Evolutionary conservation across 345 rosid genomes (phyloP).

Genomic region (Camelina hispida): DNA sequence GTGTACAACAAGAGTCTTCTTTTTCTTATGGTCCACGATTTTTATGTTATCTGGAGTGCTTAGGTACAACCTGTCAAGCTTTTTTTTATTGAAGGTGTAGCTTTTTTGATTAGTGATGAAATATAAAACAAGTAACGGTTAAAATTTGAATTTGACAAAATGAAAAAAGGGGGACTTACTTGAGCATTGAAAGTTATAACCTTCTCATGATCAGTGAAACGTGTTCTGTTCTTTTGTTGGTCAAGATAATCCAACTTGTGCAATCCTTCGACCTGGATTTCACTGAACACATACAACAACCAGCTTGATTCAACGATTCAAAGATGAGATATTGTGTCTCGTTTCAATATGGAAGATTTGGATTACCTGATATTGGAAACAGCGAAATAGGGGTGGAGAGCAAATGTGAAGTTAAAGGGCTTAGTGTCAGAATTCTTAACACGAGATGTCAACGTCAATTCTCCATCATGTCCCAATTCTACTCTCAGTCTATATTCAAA

Average conservation of each 20-base stretch:
- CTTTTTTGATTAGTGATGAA: neutral
- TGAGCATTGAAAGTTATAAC: conserved; percentile 82
- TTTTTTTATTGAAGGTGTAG: neutral
- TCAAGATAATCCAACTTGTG: conserved; percentile 86
- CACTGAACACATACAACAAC: conserved; percentile 51
- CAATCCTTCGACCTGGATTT: conserved; percentile 90
- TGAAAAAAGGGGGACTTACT: conserved; percentile 45
- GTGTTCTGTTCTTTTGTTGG: conserved; percentile 74
- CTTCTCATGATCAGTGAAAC: conserved; percentile 79
- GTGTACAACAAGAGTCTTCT: conserved; percentile 86
- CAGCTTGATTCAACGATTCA: neutral
- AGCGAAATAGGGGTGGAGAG: conserved; percentile 82
- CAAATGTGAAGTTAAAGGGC: conserved; percentile 79
- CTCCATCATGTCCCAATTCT: conserved; percentile 70
- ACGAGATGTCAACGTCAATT: conserved; percentile 78
- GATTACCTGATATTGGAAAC: conserved; percentile 87
- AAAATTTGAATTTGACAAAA: neutral
- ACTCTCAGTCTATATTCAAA: conserved; percentile 81
- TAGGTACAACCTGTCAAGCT: conserved; percentile 85
- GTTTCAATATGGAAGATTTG: neutral
- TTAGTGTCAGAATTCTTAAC: conserved; percentile 72
- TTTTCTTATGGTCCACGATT: conserved; percentile 88
- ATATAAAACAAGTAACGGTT: neutral
- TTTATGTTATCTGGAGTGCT: conserved; percentile 75
- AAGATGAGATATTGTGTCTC: neutral